Evolutionary conservation across 257 asterid genomes (phyloP).

Genomic region (Solanum chmielewskii): DNA sequence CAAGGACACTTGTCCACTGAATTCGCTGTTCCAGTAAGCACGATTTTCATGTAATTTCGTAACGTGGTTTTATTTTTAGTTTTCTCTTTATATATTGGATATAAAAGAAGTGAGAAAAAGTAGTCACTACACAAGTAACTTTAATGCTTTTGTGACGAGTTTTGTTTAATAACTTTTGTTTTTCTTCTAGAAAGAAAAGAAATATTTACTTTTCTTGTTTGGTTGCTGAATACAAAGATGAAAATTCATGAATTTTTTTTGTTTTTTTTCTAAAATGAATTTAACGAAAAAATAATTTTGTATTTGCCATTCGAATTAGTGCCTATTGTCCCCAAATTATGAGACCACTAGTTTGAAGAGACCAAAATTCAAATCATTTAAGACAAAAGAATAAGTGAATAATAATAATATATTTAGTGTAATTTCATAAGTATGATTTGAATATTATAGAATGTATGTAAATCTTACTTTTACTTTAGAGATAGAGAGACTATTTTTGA

Average conservation of each 20-base stretch:
- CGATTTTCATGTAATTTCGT: not conserved
- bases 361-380: not conserved
- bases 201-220: slow-evolving; percentile 10
- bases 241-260: not conserved
- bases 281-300: not conserved
- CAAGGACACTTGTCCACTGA: slow-evolving; percentile 48
- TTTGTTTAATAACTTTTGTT: slow-evolving; percentile 17
- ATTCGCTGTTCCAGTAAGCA: slow-evolving; percentile 64
- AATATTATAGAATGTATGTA: not conserved
- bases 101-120: not conserved
- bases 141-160: slow-evolving; percentile 19
- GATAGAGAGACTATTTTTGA: not conserved
- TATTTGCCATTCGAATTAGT: not conserved
- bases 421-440: not conserved
- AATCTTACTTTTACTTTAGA: not conserved
- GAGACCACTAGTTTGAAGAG: not conserved
- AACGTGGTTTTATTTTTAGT: not conserved
- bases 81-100: not conserved
- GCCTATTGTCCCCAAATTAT: not conserved
- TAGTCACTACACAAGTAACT: slow-evolving; percentile 1
- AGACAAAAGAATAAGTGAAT: not conserved
- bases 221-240: not conserved
- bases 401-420: not conserved
- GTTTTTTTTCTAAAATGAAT: not conserved
- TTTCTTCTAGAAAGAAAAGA: slow-evolving; percentile 10